Percentiles rank a stretch among this genome's conserved stretches.
phyloP scores from a whole-genome alignment of 129 eudicot genomes.

The Flaveria sonorensis region DNA sequence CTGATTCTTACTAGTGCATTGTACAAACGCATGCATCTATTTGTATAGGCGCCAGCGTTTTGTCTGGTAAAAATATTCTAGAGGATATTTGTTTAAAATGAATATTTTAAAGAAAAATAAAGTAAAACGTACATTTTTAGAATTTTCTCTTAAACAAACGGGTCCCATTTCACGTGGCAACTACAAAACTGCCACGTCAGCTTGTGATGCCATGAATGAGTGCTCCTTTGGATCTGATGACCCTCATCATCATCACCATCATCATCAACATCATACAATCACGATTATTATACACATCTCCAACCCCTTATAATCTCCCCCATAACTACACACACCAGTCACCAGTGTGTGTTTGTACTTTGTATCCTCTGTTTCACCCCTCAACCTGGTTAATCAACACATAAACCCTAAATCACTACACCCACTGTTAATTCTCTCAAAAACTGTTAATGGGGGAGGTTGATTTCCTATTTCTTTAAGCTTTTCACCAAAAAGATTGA shows the following conservation, averaged over 20 bases:
- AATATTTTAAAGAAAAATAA: too few species aligned
- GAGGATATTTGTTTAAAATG: too few species aligned
- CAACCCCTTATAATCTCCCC: conserved; percentile 13
- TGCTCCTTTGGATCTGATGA: conserved; percentile 36
- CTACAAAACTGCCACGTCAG: conserved; percentile 39
- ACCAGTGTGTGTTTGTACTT: conserved; percentile 1
- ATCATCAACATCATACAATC: conserved; percentile 28
- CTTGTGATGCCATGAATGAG: conserved; percentile 28
- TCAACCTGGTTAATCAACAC: background rate
- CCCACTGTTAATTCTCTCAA: background rate
- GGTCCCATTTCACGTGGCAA: conserved; percentile 39
- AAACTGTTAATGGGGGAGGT: conserved; percentile 42
- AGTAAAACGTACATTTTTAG: too few species aligned
- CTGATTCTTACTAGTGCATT: too few species aligned
- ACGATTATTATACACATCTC: conserved; percentile 17
- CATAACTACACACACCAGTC: conserved; percentile 17
- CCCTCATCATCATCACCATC: conserved; percentile 7
- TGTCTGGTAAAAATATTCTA: too few species aligned
- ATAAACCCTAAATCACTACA: background rate
- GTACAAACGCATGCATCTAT: too few species aligned
- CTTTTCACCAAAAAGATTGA: background rate
- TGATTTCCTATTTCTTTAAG: background rate
- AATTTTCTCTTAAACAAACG: background rate
- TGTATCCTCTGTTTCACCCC: conserved; percentile 14
- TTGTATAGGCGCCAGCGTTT: too few species aligned